Evolutionary conservation across 1,284 basidiomycete species (phyloP), one percentile per base, ranked within the genome.

Genomic region (Inonotus hispidus): DNA sequence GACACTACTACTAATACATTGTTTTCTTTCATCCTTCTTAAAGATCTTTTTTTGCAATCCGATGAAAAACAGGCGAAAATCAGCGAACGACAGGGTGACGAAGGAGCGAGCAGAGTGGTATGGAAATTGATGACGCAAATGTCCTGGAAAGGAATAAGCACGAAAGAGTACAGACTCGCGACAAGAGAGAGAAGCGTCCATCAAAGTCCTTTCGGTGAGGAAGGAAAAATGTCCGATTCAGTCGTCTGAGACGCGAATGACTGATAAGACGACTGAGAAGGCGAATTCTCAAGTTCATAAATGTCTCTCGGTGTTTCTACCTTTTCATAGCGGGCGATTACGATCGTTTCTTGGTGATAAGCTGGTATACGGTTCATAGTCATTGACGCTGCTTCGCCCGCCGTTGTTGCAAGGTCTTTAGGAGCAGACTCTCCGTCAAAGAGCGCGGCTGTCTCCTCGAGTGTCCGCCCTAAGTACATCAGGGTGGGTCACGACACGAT

Each of bases 361-460:
- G 46, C 37, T 5, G 60, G 55, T 32, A 57, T 25, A 7, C 47
- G 59, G 32, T 19, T 49, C 64, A 69, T 66, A 13, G 71, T 75
- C 70, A 79, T 77, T 3, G 79, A 79, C 13, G 82, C 80, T 1
- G 79, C 80, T 63, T 82, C 78, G 13, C 79, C 80, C 53, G 77
- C 81, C 70, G 75, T 77, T 46, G 75, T 72, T 14, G 73, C 70
- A 43, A 85, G 71, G 59, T 79, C 77, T 11, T 75, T 72, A 29
- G 75, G 74, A 43, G 73, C 56, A 27, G 47, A n/a, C 8, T 64
- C 60, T 16, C 64, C 64, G 47, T 65, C 62, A 27, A 65, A 68
- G 19, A 87, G 70, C 3, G 79, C 79, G 1, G 85, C 81, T 2
- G 84, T 87, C 68, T 88, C 85, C 71, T 88, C 86, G 25, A 87